Evolutionary conservation across 768 basidiomycete species (phyloP), one percentile per base, ranked within the genome.

Genomic region (Lentinus brumalis): DNA sequence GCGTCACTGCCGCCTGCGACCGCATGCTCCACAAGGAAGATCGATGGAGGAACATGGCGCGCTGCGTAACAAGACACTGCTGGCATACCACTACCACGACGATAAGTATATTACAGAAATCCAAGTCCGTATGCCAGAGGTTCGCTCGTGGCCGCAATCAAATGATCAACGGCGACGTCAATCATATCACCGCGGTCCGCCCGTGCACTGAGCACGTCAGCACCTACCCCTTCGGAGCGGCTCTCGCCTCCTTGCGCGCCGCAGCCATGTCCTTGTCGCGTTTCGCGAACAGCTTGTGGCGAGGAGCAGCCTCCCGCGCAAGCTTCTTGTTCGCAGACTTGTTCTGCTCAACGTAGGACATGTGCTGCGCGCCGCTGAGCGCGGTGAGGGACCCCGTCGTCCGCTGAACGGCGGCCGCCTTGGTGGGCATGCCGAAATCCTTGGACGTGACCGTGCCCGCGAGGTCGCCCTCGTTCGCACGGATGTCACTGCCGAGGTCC

Each of bases 331-430:
- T 96, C 53, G 87, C 91, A 21, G 88, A 90, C 74, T 92, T 93
- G 78, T 95, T 94, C 74, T 93, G 89, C 76, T 95, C 94, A 50
- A 93, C 82, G 68, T 95, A 96, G 50, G 91, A 92, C 93, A 95
- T 94, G 68, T 92, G 92, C 67, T 92, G 91, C 4, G 86, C 92
- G 35, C 94, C 94, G 71, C 91, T 92, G 65, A 96, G 80, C 39
- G 92, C 90, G 2, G 86, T 85, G 44, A 96, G 79, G 42, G 89
- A 91, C 0, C 93, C 94, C 2, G 88, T 87, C 50, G 91, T 92
- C 63, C 92, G 83, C 66, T 92, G 89, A 8, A 86, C 86, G 11
- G 77, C 69, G 2, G 89, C 87, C 75, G 87, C 84, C 71, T 81
- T 86, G 51, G 80, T 74, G n/a, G 84, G 82, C 61, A 75, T 54